Conservation (phyloP, 2,329 filamentous ascomycete species). For the Keithomyces neogunnii region DNA sequence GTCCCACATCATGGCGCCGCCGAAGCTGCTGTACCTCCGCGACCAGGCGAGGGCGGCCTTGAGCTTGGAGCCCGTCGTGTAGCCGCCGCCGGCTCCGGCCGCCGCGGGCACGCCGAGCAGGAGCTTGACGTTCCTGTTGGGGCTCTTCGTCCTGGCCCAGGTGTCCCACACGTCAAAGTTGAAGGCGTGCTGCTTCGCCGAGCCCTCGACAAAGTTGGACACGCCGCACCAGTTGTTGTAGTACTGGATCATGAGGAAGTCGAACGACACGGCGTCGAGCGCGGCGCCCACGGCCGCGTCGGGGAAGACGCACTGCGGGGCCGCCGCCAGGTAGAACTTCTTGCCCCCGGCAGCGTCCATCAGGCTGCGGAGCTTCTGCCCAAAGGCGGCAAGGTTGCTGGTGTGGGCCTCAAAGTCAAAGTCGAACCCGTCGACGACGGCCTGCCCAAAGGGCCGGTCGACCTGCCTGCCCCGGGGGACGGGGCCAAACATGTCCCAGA, state of each 20-base stretch:
- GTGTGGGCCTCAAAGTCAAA: slow-evolving; percentile 61
- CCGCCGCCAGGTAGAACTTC: slow-evolving; percentile 55
- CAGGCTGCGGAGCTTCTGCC: slow-evolving; percentile 42
- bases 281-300: slow-evolving; percentile 50
- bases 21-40: slow-evolving; percentile 50
- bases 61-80: slow-evolving; percentile 38
- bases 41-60: slow-evolving; percentile 42
- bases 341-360: slow-evolving; percentile 45
- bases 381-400: slow-evolving; percentile 54
- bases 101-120: slow-evolving; percentile 53
- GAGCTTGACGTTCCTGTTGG: slow-evolving; percentile 53
- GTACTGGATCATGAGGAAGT: slow-evolving; percentile 57
- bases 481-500: slow-evolving; percentile 68
- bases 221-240: slow-evolving; percentile 63
- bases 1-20: slow-evolving; percentile 65
- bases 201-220: slow-evolving; percentile 37
- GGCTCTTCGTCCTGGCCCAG: slow-evolving; percentile 49
- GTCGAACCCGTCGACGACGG: slow-evolving; percentile 57
- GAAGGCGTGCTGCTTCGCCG: slow-evolving; percentile 41
- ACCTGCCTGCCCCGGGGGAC: slow-evolving; percentile 28
- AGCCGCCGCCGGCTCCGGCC: slow-evolving; percentile 46
- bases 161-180: slow-evolving; percentile 57
- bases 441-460: slow-evolving; percentile 40
- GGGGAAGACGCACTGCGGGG: slow-evolving; percentile 61
- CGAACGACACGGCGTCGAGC: slow-evolving; percentile 47